Conservation (phyloP, 768 basidiomycete species). For the Termitomyces sp. region DNA sequence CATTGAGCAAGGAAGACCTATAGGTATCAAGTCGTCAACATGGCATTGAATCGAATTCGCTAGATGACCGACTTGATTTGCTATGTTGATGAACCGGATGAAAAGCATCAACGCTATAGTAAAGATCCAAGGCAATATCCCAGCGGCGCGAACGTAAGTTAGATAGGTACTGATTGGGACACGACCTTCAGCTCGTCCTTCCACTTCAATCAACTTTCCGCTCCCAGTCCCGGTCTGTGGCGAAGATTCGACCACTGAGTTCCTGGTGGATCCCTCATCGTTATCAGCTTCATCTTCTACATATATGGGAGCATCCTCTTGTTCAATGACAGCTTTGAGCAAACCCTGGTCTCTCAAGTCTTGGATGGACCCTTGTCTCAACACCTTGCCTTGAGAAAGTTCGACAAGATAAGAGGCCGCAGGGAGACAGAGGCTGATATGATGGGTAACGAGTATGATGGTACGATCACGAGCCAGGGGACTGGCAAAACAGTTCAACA, state of each 20-base stretch:
- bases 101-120: conserved; percentile 52
- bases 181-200: conserved; percentile 64
- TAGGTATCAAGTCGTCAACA: neutral
- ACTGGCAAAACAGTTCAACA: conserved; percentile 68
- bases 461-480: conserved; percentile 63
- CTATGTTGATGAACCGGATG: conserved; percentile 54
- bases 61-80: conserved; percentile 48
- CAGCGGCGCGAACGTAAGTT: conserved; percentile 64
- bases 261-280: conserved; percentile 31
- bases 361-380: conserved; percentile 49
- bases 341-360: conserved; percentile 44
- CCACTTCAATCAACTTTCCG: conserved; percentile 62
- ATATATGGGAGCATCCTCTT: conserved; percentile 41
- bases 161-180: conserved; percentile 59
- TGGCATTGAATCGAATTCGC: neutral
- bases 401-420: conserved; percentile 68
- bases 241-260: neutral
- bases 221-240: conserved; percentile 17
- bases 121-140: conserved; percentile 52
- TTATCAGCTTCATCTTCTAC: conserved; percentile 20
- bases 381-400: conserved; percentile 46
- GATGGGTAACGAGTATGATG: conserved; percentile 82
- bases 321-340: conserved; percentile 44
- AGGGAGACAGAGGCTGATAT: conserved; percentile 70
- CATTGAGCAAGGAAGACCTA: conserved; percentile 68